Conservation (phyloP, 2,329 filamentous ascomycete species). For the Pseudogymnoascus sp. region DNA sequence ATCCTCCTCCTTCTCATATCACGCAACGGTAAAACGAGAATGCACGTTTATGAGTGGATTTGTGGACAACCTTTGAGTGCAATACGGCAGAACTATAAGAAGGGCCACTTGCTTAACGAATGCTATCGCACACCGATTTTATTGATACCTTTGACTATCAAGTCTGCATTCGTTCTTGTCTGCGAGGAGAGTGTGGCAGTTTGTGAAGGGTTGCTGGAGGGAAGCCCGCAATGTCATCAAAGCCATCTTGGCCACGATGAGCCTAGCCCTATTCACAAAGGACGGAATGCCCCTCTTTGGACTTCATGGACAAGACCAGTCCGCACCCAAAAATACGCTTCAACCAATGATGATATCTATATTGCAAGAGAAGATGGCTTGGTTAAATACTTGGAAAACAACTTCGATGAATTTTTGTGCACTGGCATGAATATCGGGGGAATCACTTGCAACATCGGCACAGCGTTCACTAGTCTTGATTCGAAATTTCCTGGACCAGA, state of each 20-base stretch:
- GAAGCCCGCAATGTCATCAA: slow-evolving; percentile 38
- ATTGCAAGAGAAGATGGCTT: slow-evolving; percentile 82
- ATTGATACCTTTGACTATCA: slow-evolving; percentile 64
- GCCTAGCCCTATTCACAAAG: slow-evolving; percentile 42
- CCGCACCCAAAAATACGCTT: slow-evolving; percentile 54
- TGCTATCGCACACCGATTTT: slow-evolving; percentile 57
- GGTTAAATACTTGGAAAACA: slow-evolving; percentile 66
- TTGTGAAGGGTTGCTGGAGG: slow-evolving; percentile 48
- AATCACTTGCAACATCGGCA: slow-evolving; percentile 68
- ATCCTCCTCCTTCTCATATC: slow-evolving; percentile 65
- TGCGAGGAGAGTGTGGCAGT: slow-evolving; percentile 53
- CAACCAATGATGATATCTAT: slow-evolving; percentile 71
- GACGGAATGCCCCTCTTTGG: slow-evolving; percentile 56
- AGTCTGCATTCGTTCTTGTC: slow-evolving; percentile 65
- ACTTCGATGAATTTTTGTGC: slow-evolving; percentile 46
- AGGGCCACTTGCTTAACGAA: slow-evolving; percentile 44
- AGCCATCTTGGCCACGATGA: neutral
- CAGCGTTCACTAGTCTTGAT: slow-evolving; percentile 65
- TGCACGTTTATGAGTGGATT: slow-evolving; percentile 58
- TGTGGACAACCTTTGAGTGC: slow-evolving; percentile 41
- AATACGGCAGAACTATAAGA: slow-evolving; percentile 41
- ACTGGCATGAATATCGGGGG: slow-evolving; percentile 54
- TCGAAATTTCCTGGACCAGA: slow-evolving; percentile 30
- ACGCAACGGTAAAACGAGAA: slow-evolving; percentile 41
- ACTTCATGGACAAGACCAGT: slow-evolving; percentile 77